Evolutionary conservation across 2,329 filamentous ascomycete species (phyloP).

Genomic region (Pestalotiopsis sp.): DNA sequence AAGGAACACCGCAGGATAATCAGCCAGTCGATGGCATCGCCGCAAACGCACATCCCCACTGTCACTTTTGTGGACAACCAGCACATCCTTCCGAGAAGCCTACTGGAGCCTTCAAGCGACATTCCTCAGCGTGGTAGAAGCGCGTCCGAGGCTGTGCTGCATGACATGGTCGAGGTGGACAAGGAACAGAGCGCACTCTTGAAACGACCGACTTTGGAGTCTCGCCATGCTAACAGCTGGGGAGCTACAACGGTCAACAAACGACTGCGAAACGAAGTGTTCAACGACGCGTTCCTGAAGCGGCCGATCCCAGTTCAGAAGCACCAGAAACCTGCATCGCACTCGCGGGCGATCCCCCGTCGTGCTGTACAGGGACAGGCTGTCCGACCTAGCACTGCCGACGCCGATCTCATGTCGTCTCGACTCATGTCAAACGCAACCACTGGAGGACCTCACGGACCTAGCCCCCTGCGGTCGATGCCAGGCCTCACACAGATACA

Average conservation of each 20-base stretch:
- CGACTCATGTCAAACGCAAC: slow-evolving; percentile 10
- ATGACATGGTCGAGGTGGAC: slow-evolving; percentile 21
- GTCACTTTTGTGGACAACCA: slow-evolving; percentile 93
- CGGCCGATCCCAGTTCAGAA: slow-evolving; percentile 81
- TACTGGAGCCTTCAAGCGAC: slow-evolving; percentile 62
- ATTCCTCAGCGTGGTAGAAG: slow-evolving; percentile 36
- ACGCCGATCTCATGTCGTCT: slow-evolving; percentile 23
- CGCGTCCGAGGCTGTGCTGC: slow-evolving; percentile 33
- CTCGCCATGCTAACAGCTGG: slow-evolving; percentile 70
- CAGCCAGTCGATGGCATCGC: slow-evolving; percentile 75
- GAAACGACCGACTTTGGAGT: slow-evolving; percentile 48
- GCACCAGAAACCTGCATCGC: slow-evolving; percentile 64
- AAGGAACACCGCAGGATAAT: slow-evolving; percentile 47
- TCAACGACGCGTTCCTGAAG: slow-evolving; percentile 88
- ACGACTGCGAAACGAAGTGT: slow-evolving; percentile 83
- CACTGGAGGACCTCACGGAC: slow-evolving; percentile 8
- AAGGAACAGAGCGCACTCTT: slow-evolving; percentile 12
- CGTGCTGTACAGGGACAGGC: slow-evolving; percentile 45
- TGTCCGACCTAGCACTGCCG: slow-evolving; percentile 46
- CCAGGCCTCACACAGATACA: slow-evolving; percentile 30
- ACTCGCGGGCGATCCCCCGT: slow-evolving; percentile 66
- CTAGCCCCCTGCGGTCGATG: slow-evolving; percentile 26
- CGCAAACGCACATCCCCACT: slow-evolving; percentile 72
- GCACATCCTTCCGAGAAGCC: slow-evolving; percentile 85
- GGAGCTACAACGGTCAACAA: slow-evolving; percentile 91